Percentiles rank a stretch among this genome's conserved stretches.
Conservation (phyloP, 768 basidiomycete species). For the Gymnopilus junonius region DNA sequence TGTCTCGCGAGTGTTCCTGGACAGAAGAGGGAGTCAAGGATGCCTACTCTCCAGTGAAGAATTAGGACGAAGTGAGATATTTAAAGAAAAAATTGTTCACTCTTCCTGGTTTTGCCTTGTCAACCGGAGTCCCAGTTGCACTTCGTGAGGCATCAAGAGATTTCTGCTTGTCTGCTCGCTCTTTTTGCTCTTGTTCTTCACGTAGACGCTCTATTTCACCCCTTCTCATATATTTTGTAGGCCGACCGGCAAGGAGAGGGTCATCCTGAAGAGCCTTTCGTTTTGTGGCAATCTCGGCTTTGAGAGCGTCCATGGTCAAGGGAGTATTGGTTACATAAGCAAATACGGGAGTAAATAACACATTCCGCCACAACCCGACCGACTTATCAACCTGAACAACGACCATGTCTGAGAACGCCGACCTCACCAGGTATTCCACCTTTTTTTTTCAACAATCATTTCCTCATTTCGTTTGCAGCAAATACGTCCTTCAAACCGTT, state of each 20-base stretch:
- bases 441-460: neutral
- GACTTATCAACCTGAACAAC: constrained; percentile 28
- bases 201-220: constrained; percentile 85
- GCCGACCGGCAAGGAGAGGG: constrained; percentile 41
- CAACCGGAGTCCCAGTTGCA: constrained; percentile 11
- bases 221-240: constrained; percentile 87
- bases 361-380: constrained; percentile 48
- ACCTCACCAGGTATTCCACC: constrained; percentile 55
- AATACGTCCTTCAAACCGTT: constrained; percentile 91
- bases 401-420: constrained; percentile 64
- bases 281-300: constrained; percentile 87
- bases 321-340: constrained; percentile 40
- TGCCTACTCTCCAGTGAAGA: constrained; percentile 51
- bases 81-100: constrained; percentile 41
- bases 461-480: constrained; percentile 47
- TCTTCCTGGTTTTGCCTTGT: constrained; percentile 35
- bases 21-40: constrained; percentile 46
- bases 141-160: constrained; percentile 40
- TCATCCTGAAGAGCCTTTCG: constrained; percentile 72
- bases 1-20: constrained; percentile 35
- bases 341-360: constrained; percentile 16
- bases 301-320: constrained; percentile 81
- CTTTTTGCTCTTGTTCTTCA: constrained; percentile 49
- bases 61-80: constrained; percentile 33
- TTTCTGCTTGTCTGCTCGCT: constrained; percentile 35